Evolutionary conservation across 768 basidiomycete genomes (phyloP).

Genomic region (Boletus rex-veris): DNA sequence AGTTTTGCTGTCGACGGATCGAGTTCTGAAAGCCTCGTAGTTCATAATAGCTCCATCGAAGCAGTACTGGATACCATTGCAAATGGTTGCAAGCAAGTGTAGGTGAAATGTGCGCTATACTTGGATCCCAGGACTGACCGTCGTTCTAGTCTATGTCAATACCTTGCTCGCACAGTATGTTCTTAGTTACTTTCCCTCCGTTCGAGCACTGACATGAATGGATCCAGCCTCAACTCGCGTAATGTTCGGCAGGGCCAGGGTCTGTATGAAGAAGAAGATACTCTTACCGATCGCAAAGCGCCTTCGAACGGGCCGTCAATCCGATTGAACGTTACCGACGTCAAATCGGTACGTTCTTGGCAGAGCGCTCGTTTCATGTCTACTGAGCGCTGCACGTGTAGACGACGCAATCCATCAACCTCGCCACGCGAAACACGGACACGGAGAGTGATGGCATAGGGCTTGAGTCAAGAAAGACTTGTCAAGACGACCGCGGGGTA

Average conservation of each 20-base stretch:
- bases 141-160: slow-evolving; percentile 27
- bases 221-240: slow-evolving; percentile 26
- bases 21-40: not conserved
- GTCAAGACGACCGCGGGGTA: slow-evolving; percentile 11
- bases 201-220: not conserved
- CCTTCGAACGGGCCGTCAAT: slow-evolving; percentile 2
- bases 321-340: slow-evolving; percentile 8
- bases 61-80: too few relatives aligned
- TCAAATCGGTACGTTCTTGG: slow-evolving; percentile 17
- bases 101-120: too few relatives aligned
- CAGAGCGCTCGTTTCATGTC: not conserved
- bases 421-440: slow-evolving; percentile 1
- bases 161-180: slow-evolving; percentile 29
- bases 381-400: not conserved
- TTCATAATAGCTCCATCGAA: too few relatives aligned
- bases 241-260: not conserved
- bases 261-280: slow-evolving; percentile 24
- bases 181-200: not conserved
- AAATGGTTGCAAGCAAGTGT: too few relatives aligned
- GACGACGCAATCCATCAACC: slow-evolving; percentile 16
- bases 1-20: too few relatives aligned
- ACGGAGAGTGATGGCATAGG: slow-evolving; percentile 4
- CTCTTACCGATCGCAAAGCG: slow-evolving; percentile 5
- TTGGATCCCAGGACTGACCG: too few relatives aligned
- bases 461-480: slow-evolving; percentile 18